Evolutionary conservation across 208 protist species (phyloP), one percentile per base, ranked within the genome.

Genomic region (Crithidia acanthocephali): DNA sequence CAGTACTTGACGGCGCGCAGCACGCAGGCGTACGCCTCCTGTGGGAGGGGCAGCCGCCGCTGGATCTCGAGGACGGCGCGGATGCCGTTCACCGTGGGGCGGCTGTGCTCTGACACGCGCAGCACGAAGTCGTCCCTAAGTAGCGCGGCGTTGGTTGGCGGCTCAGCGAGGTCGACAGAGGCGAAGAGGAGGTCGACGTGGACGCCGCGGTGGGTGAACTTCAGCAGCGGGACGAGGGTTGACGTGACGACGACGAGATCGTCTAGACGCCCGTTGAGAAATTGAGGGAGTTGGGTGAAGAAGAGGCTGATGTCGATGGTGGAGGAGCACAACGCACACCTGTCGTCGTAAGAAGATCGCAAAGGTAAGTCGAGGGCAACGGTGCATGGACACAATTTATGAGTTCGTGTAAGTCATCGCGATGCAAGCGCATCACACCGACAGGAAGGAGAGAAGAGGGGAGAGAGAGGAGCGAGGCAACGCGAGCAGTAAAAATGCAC

Each of bases 111-210:
- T 15, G 83, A 69, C 2, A 97, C 87, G 44, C 68, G 68, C 6
- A 81, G 33, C 10, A 95, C 80, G 45, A 95, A 91, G 20, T 74
- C 76, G 60, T 88, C 77, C 18, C 69, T 45, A 23, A 89, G 78
- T 16, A 97, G 59, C 53, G 90, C 71, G 33, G 75, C 84, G 40
- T 62, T 76, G 16, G 66, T 87, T 1, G 92, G 92, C 15, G 92
- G 81, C 8, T 80, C 62, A 3, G 62, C 53, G 20, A 91, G 57
- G 10, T 69, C 76, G 25, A 86, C 79, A 0, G 86, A 84, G 16
- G 86, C 90, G 67, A 86, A 91, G 33, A 97, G 84, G 13, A 97
- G 59, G 81, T 97, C 92, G 20, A 95, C 88, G n/a, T 72, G 65
- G 11, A 87, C 79, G 20, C 66, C 75, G n/a, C 81, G 25, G 61